Base-by-base conservation (phyloP, 441 rosid species). In the Populus trichocarpa region DNA sequence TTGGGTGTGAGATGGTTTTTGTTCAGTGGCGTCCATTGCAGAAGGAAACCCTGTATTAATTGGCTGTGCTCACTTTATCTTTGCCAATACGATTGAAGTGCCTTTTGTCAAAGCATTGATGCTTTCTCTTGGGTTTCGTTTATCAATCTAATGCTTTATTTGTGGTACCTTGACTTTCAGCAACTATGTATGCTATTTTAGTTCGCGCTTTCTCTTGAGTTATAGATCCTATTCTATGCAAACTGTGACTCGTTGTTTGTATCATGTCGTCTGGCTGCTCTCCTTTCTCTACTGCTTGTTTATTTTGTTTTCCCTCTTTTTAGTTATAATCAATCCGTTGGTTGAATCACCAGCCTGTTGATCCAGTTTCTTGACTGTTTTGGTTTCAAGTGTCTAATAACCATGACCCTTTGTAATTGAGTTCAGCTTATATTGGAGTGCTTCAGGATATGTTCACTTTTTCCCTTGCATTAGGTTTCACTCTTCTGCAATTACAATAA, bases 401-500 rank as follows among this genome's bases (percentile, higher is more conserved):
- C 2, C 59, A 50, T 0, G 8, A 5, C 7, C 59, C 59, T 50
- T 50, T 50, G 59, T 2, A 50, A 5, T 50, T 16, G 59, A 50
- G 8, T 50, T 50, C 59, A 50, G 2, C 59, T 50, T 50, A 0
- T 50, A 5, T 5, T 5, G 59, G 59, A 50, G 59, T 50, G 59
- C 59, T 50, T 50, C 59, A 50, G 59, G 59, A 50, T 50, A 50
- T 50, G n/a, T 16, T 50, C n/a, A 16, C n/a, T 5, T 50, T 50
- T 50, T 50, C 59, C 59, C 59, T 50, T 50, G 59, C n/a, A 50
- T 5, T 50, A 0, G 33, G 33, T 40, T 67, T 59, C 59, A 50
- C 76, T 77, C 67, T 80, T 72, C 14, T 80, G 87, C 88, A 50
- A 6, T 2, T 50, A 50, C 59, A 50, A 16, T 50, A 50, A 50